A percentile compares a stretch with the other conserved stretches of the same genome.
Evolutionary conservation across 306 rosid species (phyloP).

Genomic region (Oemleria cerasiformis): DNA sequence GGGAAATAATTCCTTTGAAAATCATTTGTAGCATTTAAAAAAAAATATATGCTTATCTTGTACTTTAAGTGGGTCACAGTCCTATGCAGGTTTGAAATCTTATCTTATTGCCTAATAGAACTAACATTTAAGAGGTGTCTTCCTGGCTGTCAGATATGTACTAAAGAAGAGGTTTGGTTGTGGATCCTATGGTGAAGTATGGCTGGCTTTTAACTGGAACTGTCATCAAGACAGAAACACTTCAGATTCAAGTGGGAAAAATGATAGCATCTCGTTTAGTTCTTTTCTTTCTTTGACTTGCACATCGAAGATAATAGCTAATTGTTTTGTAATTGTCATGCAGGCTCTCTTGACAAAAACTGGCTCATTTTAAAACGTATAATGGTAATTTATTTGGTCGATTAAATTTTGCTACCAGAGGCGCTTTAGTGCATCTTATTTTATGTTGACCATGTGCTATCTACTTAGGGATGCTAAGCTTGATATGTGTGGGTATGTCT

Average conservation of each 20-base stretch:
- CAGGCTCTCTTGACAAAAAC: conserved; percentile 49
- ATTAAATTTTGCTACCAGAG: neutral
- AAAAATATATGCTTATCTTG: neutral
- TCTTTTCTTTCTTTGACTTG: conserved; percentile 11
- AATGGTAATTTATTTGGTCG: conserved; percentile 59
- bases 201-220: conserved; percentile 93
- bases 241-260: conserved; percentile 37
- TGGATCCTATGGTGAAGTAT: conserved; percentile 97
- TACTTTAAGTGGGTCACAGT: neutral
- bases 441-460: neutral
- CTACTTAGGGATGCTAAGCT: too few relatives aligned
- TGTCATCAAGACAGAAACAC: conserved; percentile 52
- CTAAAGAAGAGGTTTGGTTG: conserved; percentile 86
- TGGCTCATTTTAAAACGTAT: conserved; percentile 87
- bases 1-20: neutral
- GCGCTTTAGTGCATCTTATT: neutral
- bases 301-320: conserved; percentile 34
- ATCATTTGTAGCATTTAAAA: neutral
- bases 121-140: conserved; percentile 19
- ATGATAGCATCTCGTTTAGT: conserved; percentile 28
- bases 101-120: conserved; percentile 11
- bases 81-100: conserved; percentile 12
- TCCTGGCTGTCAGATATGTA: conserved; percentile 60
- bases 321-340: conserved; percentile 43
- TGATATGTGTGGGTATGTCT: too few relatives aligned